phyloP scores from a whole-genome alignment of 257 asterid species.

The Gardenia jasminoides region DNA sequence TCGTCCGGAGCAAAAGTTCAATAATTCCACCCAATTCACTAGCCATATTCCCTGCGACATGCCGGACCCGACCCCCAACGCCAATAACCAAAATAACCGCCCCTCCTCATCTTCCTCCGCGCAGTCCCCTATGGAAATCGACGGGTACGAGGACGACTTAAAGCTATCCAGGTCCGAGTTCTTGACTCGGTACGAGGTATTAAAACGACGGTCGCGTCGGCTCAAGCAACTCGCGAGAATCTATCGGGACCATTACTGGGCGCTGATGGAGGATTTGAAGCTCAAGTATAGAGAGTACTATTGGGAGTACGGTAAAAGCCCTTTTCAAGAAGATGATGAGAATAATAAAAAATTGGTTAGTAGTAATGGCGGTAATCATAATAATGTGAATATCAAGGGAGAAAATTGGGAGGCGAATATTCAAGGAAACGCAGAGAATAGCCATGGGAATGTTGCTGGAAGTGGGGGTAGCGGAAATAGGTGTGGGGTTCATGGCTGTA shows the following conservation, averaged over 20 bases:
- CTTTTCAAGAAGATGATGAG: conserved; percentile 61
- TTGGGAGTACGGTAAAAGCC: conserved; percentile 77
- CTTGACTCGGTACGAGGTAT: conserved; percentile 60
- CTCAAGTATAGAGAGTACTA: conserved; percentile 54
- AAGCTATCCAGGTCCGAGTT: conserved; percentile 49
- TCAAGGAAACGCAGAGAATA: conserved; percentile 1
- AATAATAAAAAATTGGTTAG: conserved; percentile 17
- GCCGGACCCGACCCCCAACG: conserved; percentile 25
- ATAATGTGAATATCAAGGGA: conserved; percentile 4
- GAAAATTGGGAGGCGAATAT: conserved; percentile 11
- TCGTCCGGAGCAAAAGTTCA: background rate
- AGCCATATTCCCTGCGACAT: conserved; percentile 1
- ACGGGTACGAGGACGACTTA: conserved; percentile 56
- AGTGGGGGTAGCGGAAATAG: conserved; percentile 13
- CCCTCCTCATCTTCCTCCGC: conserved; percentile 39
- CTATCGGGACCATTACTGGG: conserved; percentile 77
- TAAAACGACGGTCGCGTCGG: conserved; percentile 63
- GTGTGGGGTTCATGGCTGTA: conserved; percentile 53
- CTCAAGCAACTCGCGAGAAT: conserved; percentile 55
- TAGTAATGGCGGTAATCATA: background rate
- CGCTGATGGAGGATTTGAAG: conserved; percentile 80
- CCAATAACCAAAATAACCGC: conserved; percentile 3
- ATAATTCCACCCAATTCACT: conserved; percentile 1
- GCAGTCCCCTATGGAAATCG: conserved; percentile 39
- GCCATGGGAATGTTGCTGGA: background rate